Evolutionary conservation across 2,329 filamentous ascomycete genomes (phyloP).

Genomic region (Botryotinia globosa): DNA sequence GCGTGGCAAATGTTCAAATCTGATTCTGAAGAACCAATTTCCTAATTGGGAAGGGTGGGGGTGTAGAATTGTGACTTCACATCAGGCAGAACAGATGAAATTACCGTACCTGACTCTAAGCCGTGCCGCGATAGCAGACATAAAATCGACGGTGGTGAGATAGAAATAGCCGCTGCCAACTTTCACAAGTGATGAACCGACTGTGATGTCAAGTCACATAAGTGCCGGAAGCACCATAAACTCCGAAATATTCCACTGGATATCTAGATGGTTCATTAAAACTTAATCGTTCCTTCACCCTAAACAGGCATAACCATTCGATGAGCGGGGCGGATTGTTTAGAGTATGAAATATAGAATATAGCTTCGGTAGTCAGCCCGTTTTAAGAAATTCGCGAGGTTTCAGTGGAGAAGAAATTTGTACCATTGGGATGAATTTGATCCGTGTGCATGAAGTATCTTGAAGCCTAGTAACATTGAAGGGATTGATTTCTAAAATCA

Average conservation of each 20-base stretch:
- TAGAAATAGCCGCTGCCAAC: not conserved
- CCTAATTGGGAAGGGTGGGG: not conserved
- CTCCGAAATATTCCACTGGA: not conserved
- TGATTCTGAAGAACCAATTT: not conserved
- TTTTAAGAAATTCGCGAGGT: not conserved
- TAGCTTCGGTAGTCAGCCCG: not conserved
- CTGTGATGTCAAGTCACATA: conserved; percentile 2
- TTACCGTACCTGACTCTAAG: not conserved
- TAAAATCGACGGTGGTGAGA: not conserved
- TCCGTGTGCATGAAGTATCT: not conserved
- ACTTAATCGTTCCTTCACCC: not conserved
- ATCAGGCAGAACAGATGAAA: not conserved
- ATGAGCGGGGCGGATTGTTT: not conserved
- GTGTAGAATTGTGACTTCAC: not conserved
- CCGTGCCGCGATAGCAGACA: not conserved
- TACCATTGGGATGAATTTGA: not conserved
- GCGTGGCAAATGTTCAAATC: not conserved
- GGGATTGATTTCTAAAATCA: not conserved
- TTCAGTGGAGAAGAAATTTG: not conserved
- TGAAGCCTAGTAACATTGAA: conserved; percentile 5
- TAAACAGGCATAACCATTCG: not conserved
- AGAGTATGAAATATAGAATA: not conserved
- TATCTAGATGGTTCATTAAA: not conserved
- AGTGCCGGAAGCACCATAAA: not conserved
- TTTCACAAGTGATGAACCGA: not conserved